Conservation (phyloP, 768 basidiomycete genomes). For the Lentinula boryana region DNA sequence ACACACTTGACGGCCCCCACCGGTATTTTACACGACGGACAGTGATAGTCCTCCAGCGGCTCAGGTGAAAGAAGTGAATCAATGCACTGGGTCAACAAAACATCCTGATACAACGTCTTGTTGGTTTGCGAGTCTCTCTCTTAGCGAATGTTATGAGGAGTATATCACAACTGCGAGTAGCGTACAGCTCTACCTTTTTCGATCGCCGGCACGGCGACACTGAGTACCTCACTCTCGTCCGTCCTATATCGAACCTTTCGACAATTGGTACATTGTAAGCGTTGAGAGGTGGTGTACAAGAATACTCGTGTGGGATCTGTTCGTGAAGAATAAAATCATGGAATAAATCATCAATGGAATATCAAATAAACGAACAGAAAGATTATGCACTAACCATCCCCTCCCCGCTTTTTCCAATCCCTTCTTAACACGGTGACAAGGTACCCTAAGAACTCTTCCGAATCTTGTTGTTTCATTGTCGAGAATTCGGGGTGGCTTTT, state of each 20-base stretch:
- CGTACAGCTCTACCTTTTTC: conserved; percentile 29
- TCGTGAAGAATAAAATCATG: not conserved
- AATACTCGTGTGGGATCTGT: conserved; percentile 73
- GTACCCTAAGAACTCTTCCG: conserved; percentile 90
- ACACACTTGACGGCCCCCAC: conserved; percentile 63
- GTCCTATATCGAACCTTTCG: conserved; percentile 73
- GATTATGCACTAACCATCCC: conserved; percentile 17
- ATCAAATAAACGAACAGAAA: not conserved
- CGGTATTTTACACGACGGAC: conserved; percentile 62
- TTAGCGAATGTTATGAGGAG: not conserved
- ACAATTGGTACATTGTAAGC: conserved; percentile 78
- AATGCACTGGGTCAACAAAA: conserved; percentile 57
- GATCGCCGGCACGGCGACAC: conserved; percentile 69
- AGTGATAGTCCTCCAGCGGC: conserved; percentile 66
- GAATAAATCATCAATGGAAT: not conserved
- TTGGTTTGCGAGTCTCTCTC: conserved; percentile 44
- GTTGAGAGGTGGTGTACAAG: conserved; percentile 79
- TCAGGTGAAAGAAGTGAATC: conserved; percentile 54
- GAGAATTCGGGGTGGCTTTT: conserved; percentile 91
- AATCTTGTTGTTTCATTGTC: conserved; percentile 96
- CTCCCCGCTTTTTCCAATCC: conserved; percentile 45
- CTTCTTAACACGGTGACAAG: conserved; percentile 69
- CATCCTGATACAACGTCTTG: conserved; percentile 57
- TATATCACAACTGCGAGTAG: not conserved
- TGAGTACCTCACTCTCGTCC: conserved; percentile 72